Evolutionary conservation across 2,329 filamentous ascomycete species (phyloP).

Genomic region (Aspergillus phoenicis): DNA sequence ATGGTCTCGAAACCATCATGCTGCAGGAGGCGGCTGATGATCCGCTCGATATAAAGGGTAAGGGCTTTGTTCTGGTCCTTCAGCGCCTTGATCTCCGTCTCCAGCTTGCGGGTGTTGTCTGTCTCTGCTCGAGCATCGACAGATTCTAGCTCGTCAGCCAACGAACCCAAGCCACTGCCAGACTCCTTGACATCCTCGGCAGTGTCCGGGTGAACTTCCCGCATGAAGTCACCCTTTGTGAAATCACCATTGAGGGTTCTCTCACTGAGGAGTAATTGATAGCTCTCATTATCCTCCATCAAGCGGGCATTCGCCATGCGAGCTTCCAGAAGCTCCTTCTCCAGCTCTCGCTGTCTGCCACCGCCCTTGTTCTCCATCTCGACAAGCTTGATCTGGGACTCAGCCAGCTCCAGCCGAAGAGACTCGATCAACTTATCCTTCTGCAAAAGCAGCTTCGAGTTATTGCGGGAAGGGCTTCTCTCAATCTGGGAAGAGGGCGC

Average conservation of each 20-base stretch:
- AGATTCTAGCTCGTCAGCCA: constrained; percentile 87
- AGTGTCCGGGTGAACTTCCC: constrained; percentile 44
- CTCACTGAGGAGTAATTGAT: constrained; percentile 90
- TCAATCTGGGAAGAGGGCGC: constrained; percentile 82
- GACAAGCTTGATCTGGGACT: constrained; percentile 91
- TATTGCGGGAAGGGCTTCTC: constrained; percentile 85
- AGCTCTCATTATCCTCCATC: constrained; percentile 99
- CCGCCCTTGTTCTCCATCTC: constrained; percentile 93
- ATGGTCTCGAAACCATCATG: constrained; percentile 96
- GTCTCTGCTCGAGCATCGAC: constrained; percentile 63
- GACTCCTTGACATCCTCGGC: constrained; percentile 49
- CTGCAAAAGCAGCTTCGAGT: constrained; percentile 85
- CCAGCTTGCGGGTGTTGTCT: constrained; percentile 67
- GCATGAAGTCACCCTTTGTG: constrained; percentile 77
- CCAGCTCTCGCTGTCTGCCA: constrained; percentile 83
- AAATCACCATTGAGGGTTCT: constrained; percentile 96
- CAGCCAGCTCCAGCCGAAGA: constrained; percentile 85
- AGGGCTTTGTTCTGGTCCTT: constrained; percentile 97
- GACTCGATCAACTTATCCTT: constrained; percentile 97
- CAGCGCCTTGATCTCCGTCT: constrained; percentile 74
- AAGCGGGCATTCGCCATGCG: constrained; percentile 94
- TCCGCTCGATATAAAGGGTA: constrained; percentile 98
- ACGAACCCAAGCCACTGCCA: constrained; percentile 52
- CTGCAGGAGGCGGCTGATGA: constrained; percentile 91
- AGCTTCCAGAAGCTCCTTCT: constrained; percentile 84